These are phyloP conservation scores for Prunus persica DNA, from an alignment of 306 rosid species.

Conservation along the genomic window DNA sequence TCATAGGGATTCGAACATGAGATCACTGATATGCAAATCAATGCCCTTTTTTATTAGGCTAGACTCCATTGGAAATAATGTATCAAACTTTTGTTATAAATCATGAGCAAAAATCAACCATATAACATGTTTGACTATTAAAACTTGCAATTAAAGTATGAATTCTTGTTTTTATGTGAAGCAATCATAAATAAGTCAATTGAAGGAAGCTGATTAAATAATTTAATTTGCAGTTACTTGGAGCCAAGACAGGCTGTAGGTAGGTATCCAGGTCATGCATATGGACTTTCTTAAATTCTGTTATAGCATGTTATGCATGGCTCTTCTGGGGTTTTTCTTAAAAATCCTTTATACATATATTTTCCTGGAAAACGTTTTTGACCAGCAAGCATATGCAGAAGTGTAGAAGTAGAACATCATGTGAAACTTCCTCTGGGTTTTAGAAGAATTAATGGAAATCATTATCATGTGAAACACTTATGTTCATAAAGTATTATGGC, in stretches of 20 bases:
- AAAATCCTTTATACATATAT: not conserved
- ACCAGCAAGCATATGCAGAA: slow-evolving; percentile 32
- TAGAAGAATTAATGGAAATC: not conserved
- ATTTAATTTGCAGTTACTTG: slow-evolving; percentile 34
- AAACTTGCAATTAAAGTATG: slow-evolving; percentile 6
- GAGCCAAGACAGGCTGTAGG: slow-evolving; percentile 49
- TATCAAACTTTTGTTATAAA: not conserved
- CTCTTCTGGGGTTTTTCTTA: not conserved
- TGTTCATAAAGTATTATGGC: slow-evolving; percentile 9
- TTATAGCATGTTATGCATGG: slow-evolving; percentile 33
- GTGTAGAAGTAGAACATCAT: not conserved
- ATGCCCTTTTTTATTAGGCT: too few relatives aligned
- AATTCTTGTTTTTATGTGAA: not conserved
- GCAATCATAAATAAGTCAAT: slow-evolving; percentile 21
- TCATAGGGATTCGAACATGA: too few relatives aligned
- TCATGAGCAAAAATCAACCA: not conserved
- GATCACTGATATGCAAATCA: too few relatives aligned
- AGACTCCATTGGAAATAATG: too few relatives aligned
- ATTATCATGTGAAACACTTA: not conserved
- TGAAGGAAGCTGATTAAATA: slow-evolving; percentile 21
- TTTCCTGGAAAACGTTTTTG: slow-evolving; percentile 35
- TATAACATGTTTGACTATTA: not conserved
- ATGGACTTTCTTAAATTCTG: slow-evolving; percentile 31
- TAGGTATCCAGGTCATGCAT: slow-evolving; percentile 36
- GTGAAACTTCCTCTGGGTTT: not conserved